Base-by-base conservation (phyloP, 2,329 filamentous ascomycete genomes). In the Pseudopyrenochaeta lycopersici region DNA sequence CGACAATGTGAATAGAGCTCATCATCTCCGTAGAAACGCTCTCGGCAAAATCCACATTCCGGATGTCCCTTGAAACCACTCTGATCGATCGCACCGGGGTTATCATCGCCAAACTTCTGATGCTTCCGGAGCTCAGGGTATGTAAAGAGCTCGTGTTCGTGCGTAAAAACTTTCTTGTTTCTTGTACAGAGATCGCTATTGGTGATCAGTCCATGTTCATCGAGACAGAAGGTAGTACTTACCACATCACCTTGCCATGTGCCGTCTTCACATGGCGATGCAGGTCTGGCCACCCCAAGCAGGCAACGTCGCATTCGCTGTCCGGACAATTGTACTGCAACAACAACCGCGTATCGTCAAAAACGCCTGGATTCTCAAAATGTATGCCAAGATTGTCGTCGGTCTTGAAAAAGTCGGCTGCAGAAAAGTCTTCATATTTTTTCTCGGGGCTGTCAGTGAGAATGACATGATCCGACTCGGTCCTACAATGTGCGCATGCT, bases 91-190 rank as follows among this genome's bases (percentile, higher is more conserved):
- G 93, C 90, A 30, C 95, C 94, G 3, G 94, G 93, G 60, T 89
- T 89, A 73, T 98, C 91, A 69, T 99, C 95, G 52, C 95, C 95
- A 59, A 89, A 87, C 58, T 87, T 90, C 84, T 98, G 96, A 75
- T 99, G 95, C 67, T 87, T 90, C 63, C 90, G 88, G 44, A 98
- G 81, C 64, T 94, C 91, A 59, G 88, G 85, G 57, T 87, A 84
- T 1, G 90, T 89, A 74, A 97, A 98, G 1, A 99, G 83, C 59
- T 96, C 91, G 73, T 99, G 95, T 77, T 99, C 95, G 77, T 99
- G 95, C 1, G 95, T 97, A 67, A 99, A 99, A 30, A 97, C 92
- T 72, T 97, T 97, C 78, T 99, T 99, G 80, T 97, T 93, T 55
- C 92, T 83, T 6, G 93, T 90, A 77, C 93, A 97, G 10, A 97